phyloP scores from a whole-genome alignment of 768 basidiomycete species.

The Crucibulum laeve region DNA sequence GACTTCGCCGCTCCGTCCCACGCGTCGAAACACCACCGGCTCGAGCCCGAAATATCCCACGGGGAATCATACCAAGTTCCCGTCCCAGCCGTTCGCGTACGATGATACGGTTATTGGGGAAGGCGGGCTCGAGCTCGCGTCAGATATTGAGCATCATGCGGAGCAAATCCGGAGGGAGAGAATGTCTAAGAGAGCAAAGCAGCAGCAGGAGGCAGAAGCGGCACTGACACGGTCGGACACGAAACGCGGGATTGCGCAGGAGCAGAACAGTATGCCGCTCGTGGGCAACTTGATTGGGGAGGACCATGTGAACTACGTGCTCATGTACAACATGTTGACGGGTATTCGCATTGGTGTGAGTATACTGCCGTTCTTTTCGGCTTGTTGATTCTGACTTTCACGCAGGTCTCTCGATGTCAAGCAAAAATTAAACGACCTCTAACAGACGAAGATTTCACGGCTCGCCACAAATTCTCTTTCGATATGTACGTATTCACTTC shows the following conservation, averaged over 20 bases:
- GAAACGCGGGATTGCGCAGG: slow-evolving; percentile 10
- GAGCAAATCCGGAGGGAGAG: slow-evolving; percentile 84
- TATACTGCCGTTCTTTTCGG: slow-evolving; percentile 9
- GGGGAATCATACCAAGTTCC: slow-evolving; percentile 18
- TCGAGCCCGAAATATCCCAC: slow-evolving; percentile 28
- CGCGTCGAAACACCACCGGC: slow-evolving; percentile 71
- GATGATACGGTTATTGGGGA: slow-evolving; percentile 26
- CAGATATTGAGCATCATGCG: slow-evolving; percentile 85
- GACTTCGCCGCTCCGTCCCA: slow-evolving; percentile 30
- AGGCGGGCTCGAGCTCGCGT: slow-evolving; percentile 47
- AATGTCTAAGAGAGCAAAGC: slow-evolving; percentile 64
- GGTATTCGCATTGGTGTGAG: slow-evolving; percentile 92
- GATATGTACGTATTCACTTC: slow-evolving; percentile 70
- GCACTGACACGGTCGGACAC: slow-evolving; percentile 36
- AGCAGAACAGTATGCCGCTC: slow-evolving; percentile 50
- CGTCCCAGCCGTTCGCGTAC: slow-evolving; percentile 27
- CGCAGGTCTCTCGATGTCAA: slow-evolving; percentile 89
- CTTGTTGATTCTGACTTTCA: neutral
- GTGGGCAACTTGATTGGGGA: slow-evolving; percentile 98
- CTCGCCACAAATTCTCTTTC: slow-evolving; percentile 93
- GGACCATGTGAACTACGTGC: slow-evolving; percentile 95
- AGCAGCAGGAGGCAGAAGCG: slow-evolving; percentile 59
- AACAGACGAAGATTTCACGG: slow-evolving; percentile 81
- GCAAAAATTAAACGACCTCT: slow-evolving; percentile 89
- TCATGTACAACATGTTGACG: slow-evolving; percentile 99